Conservation (phyloP, 495 filamentous ascomycete species). For the Xylaria curta region DNA sequence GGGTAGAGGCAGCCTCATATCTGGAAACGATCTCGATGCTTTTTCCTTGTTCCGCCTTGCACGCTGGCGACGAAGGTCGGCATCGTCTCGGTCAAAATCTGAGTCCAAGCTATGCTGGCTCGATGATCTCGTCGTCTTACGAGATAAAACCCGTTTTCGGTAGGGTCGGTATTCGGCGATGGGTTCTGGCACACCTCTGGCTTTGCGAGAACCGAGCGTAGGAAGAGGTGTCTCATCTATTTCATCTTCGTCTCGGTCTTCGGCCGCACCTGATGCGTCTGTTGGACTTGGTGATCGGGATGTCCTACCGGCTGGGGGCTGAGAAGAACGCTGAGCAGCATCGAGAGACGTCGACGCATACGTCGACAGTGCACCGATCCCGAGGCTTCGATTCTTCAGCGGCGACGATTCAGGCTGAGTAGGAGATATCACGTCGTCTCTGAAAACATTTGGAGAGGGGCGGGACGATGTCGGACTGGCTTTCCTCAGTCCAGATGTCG, state of each 20-base stretch:
- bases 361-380: not conserved
- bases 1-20: slow-evolving; percentile 46
- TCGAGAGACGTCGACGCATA: slow-evolving; percentile 45
- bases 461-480: slow-evolving; percentile 57
- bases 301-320: slow-evolving; percentile 18
- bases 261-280: not conserved
- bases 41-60: slow-evolving; percentile 43
- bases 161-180: slow-evolving; percentile 36
- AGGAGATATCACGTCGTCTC: slow-evolving; percentile 45
- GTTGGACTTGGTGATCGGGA: slow-evolving; percentile 2
- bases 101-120: slow-evolving; percentile 29
- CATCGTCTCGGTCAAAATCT: slow-evolving; percentile 32
- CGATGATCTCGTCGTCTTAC: slow-evolving; percentile 25
- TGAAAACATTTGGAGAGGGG: slow-evolving; percentile 51
- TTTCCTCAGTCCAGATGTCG: slow-evolving; percentile 48
- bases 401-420: slow-evolving; percentile 48
- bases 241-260: slow-evolving; percentile 21
- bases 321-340: slow-evolving; percentile 27
- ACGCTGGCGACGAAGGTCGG: slow-evolving; percentile 33
- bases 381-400: slow-evolving; percentile 39
- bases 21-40: slow-evolving; percentile 43
- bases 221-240: slow-evolving; percentile 26
- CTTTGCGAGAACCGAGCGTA: slow-evolving; percentile 17
- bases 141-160: slow-evolving; percentile 32
- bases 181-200: slow-evolving; percentile 32